Base-by-base conservation (phyloP, 495 filamentous ascomycete species). In the Penicillium argentinense region DNA sequence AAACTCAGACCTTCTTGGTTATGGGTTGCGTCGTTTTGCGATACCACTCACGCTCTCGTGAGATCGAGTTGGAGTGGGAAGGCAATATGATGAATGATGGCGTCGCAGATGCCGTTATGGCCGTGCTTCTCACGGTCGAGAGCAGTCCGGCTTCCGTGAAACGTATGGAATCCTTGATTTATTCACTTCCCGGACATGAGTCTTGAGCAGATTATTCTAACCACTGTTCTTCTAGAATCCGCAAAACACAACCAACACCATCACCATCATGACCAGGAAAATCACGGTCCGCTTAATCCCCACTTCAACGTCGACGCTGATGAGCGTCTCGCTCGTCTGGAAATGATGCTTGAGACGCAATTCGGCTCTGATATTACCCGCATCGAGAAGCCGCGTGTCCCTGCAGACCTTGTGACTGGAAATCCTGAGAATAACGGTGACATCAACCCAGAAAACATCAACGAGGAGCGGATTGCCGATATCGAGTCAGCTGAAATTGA, bases 71-170 rank as follows among this genome's bases (percentile, higher is more conserved):
- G 1, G 90, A 96, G 61, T 98, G 93, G 93, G 93, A 97, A 57
- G 93, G 92, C 22, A 98, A 96, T 60, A 87, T 95, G 79, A 82
- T 96, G 54, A 98, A 97, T 58, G 93, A 98, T 54, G 89, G 91
- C 23, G 93, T 98, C 54, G 93, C 95, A 5, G 93, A 98, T 68
- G 89, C 93, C 9, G 87, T 96, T 12, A 85, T 97, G 73, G 93
- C 88, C 4, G 89, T 96, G 3, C 77, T 98, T 8, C 79, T 95
- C 47, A 87, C 84, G 0, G 84, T 95, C 11, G 95, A 98, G 69
- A 92, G 85, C 64, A 91, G 84, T 39, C 95, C 95, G 11, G 93
- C 95, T 14, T 93, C 93, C 11, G 91, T 98, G 25, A 95, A 90
- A 62, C 87, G 91, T 95, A 76, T 63, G 84, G n/a, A 42, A 24